Evolutionary conservation across 345 rosid species (phyloP), one percentile per base, ranked within the genome.

Genomic region (Eucalyptus tenuipes): DNA sequence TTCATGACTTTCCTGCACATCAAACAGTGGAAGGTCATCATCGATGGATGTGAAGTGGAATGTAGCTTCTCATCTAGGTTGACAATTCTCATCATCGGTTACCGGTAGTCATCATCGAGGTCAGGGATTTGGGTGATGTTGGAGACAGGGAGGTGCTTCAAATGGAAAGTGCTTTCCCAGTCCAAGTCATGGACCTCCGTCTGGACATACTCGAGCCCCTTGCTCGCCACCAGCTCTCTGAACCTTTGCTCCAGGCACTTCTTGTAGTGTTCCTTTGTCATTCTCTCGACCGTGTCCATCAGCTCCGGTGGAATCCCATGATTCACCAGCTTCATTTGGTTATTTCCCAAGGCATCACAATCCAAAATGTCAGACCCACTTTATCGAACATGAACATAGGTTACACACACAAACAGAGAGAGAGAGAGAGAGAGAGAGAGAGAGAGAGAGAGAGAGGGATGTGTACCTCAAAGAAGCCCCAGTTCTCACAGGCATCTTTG

Each of bases 381-480:
- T 25, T 17, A 22, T 16, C 24, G 14, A 9, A 22, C 52, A 6
- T 24, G 47, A 37, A 55, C 10, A 55, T 55, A 40, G 61, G 8
- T 33, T 52, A 52, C 55, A 52, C 8, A 44, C 47, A 44, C 47
- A 44, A 44, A 45, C 11, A 31, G 33, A 31, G 48, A 40, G 27
- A 81, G 24, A 24, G 37, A 29, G 18, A 85, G n/a, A 42, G 48
- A 5, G 7, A 64, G 20, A 33, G 55, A 33, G 49, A 42, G n/a
- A 84, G n/a, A 27, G 42, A 44, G 29, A 85, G n/a, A 29, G 47
- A 31, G n/a, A 88, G 24, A 57, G 44, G 44, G 45, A 47, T 4
- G 7, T n/a, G 81, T 92, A 97, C 99, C 99, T 97, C 96, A 88
- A 97, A 96, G 94, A 97, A 97, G 4, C 99, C 99, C 99, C 99